Evolutionary conservation across 176 grass and related monocot genomes (phyloP), one percentile per base, ranked within the genome.

Genomic region (Carex pumila): DNA sequence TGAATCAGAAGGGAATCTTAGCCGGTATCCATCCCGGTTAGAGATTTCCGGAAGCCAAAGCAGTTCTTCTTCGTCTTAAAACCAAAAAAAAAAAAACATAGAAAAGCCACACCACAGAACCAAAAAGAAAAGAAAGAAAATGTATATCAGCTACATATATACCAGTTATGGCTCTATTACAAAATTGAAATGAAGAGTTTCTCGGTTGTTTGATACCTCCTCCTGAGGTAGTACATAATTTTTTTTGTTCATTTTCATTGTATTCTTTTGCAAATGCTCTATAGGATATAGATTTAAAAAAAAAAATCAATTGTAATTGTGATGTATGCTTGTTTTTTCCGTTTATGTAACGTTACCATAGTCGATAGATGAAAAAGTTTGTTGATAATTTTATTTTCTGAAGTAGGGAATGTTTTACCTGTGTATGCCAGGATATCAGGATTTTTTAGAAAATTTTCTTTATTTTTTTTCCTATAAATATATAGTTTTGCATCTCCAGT

Each of bases 21-120:
- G 82, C 37, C 79, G 68, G 39, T 87, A 82, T 73, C 79, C 79
- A 82, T 87, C 84, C 19, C 80, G 88, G 47, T 80, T 83, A 55
- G 91, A 97, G 12, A 52, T 88, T 73, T 77, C 81, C 2, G 89
- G 79, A 84, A 93, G 91, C 84, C 84, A 87, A 31, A 93, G 91
- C 83, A 83, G 83, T 15, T 59, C 75, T 0, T 89, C 91, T 54
- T 62, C 86, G 6, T 87, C 81, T 31, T 83, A 69, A 68, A 81
- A 80, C 12, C 14, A 80, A 19, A 30, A 12, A 19, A 63, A 63
- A 82, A 67, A 65, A 64, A 43, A 65, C 61, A 61, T 21, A 50
- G 63, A n/a, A 50, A 15, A 19, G 15, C 21, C 8, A 68, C 39
- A 67, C 15, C 14, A 54, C 25, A 43, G n/a, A 65, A 83, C 41